Evolutionary conservation across 768 basidiomycete genomes (phyloP).

Genomic region (Guyanaporus albipodus): DNA sequence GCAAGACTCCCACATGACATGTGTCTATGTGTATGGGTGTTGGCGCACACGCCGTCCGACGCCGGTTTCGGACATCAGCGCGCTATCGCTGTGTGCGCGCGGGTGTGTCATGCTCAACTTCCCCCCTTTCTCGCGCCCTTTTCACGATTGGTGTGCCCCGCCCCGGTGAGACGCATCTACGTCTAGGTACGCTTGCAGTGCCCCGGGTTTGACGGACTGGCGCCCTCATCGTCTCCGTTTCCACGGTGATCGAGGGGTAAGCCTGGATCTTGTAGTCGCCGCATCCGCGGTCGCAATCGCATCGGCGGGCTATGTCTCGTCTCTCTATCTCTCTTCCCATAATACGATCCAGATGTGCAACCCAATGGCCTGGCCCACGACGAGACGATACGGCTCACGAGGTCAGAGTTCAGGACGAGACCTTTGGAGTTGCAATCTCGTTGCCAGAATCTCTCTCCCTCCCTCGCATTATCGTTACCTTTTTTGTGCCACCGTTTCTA

Average conservation of each 20-base stretch:
- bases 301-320: slow-evolving; percentile 4
- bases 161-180: too few relatives aligned
- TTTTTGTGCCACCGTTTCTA: too few relatives aligned
- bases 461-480: too few relatives aligned
- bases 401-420: too few relatives aligned
- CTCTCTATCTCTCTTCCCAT: too few relatives aligned
- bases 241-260: neutral
- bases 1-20: slow-evolving; percentile 6
- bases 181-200: neutral
- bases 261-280: neutral
- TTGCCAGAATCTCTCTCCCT: too few relatives aligned
- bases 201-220: slow-evolving; percentile 13
- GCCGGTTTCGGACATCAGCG: neutral
- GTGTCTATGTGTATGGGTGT: neutral
- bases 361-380: too few relatives aligned
- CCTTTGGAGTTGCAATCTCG: too few relatives aligned
- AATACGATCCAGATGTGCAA: too few relatives aligned
- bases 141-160: neutral
- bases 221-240: slow-evolving; percentile 2
- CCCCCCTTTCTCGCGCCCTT: neutral
- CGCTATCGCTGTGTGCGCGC: neutral
- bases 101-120: too few relatives aligned
- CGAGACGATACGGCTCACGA: too few relatives aligned
- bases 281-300: neutral
- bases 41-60: neutral